These are phyloP conservation scores for Cucurbita moschata DNA, from an alignment of 306 rosid species.

Conservation along the genomic window DNA sequence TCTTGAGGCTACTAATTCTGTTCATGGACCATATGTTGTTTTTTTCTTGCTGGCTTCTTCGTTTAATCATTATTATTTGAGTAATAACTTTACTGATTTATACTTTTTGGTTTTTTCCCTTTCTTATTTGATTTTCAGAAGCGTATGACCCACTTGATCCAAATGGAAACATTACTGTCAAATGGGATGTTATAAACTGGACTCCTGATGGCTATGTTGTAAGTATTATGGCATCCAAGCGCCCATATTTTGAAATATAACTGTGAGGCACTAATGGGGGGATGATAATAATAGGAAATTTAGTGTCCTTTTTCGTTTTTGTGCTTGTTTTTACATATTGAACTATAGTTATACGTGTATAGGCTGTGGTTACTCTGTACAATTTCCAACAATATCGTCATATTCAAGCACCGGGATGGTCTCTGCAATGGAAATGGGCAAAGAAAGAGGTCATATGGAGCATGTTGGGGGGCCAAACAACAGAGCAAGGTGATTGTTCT, in stretches of 20 bases:
- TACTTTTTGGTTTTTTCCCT: neutral
- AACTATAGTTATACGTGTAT: neutral
- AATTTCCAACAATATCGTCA: conserved; percentile 82
- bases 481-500: conserved; percentile 92
- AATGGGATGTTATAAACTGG: conserved; percentile 26
- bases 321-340: neutral
- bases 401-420: conserved; percentile 72
- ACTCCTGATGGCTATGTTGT: conserved; percentile 26
- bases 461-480: conserved; percentile 63
- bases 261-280: neutral
- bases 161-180: conserved; percentile 18
- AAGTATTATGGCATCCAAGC: neutral
- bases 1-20: neutral
- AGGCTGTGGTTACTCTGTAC: conserved; percentile 63
- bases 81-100: neutral
- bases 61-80: neutral
- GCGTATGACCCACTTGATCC: conserved; percentile 29
- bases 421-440: conserved; percentile 71
- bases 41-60: neutral
- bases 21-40: neutral
- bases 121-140: conserved; percentile 4
- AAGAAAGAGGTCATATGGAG: conserved; percentile 81
- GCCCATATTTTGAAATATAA: neutral
- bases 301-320: neutral
- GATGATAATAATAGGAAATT: neutral